phyloP scores from a whole-genome alignment of 495 filamentous ascomycete genomes.

The Penicillium chermesinum region DNA sequence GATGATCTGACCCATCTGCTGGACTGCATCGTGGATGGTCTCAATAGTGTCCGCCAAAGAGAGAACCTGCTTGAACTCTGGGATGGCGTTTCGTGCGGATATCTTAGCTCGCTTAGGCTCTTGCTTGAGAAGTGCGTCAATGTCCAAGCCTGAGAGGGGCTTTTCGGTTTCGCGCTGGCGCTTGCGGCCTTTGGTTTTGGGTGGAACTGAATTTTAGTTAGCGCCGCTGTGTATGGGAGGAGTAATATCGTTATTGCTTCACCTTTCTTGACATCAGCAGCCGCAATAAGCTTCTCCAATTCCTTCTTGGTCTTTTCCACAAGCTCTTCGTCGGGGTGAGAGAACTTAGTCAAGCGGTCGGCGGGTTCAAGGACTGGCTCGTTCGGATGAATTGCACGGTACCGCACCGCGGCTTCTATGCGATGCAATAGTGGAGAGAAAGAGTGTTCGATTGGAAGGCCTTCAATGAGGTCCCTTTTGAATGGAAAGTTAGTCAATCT shows the following conservation, averaged over 20 bases:
- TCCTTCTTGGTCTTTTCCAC: slow-evolving; percentile 47
- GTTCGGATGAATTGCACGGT: slow-evolving; percentile 70
- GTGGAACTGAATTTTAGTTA: slow-evolving; percentile 56
- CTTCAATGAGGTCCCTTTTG: slow-evolving; percentile 61
- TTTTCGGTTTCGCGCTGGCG: slow-evolving; percentile 65
- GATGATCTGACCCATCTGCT: slow-evolving; percentile 70
- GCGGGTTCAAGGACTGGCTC: slow-evolving; percentile 61
- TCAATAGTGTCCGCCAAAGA: slow-evolving; percentile 54
- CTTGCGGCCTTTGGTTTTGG: slow-evolving; percentile 72
- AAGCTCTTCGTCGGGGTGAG: slow-evolving; percentile 65
- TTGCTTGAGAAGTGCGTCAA: slow-evolving; percentile 66
- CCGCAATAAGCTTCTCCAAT: slow-evolving; percentile 58
- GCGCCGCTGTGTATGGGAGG: neutral
- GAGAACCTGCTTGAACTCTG: slow-evolving; percentile 84
- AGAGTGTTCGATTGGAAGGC: slow-evolving; percentile 72
- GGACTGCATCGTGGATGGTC: slow-evolving; percentile 60
- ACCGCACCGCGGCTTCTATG: slow-evolving; percentile 75
- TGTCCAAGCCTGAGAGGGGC: slow-evolving; percentile 86
- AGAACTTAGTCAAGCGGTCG: slow-evolving; percentile 66
- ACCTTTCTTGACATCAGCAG: slow-evolving; percentile 86
- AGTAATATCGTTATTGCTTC: slow-evolving; percentile 2
- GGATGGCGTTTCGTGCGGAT: slow-evolving; percentile 73
- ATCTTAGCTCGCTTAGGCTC: slow-evolving; percentile 59
- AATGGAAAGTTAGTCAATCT: slow-evolving; percentile 24
- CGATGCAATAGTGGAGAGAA: slow-evolving; percentile 93